Evolutionary conservation across 2,329 filamentous ascomycete genomes (phyloP), one percentile per base, ranked within the genome.

Genomic region (Xylariaceae sp.): DNA sequence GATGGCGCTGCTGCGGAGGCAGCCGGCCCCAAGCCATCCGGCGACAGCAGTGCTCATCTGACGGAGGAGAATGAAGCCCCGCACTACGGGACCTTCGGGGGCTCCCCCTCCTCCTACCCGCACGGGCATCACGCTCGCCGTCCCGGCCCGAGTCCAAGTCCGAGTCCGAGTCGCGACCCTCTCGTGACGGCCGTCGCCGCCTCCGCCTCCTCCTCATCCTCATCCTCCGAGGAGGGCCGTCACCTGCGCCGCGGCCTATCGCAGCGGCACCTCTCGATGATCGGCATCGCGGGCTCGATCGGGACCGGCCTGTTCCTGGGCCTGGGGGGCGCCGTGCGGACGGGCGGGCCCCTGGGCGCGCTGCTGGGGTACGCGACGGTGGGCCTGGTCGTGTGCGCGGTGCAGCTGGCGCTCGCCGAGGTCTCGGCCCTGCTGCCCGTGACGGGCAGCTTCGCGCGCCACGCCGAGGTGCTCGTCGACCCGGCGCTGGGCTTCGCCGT

Each of bases 301-400:
- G 73, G 74, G 43, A 75, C 74, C 30, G 73, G 74, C 35, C 64
- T 77, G 19, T 77, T 78, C 51, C 69, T 77, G 23, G 71, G 73
- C 13, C 68, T 75, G 21, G 73, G 74, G 43, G 53, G 59, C 37
- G 70, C 72, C 13, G 65, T 78, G 16, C 58, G 62, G 42, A 66
- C 55, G 15, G 73, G 66, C 46, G 68, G 67, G 1, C 67, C 67
- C 1, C 53, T 66, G 1, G 65, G 65, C 31, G 62, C 66, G 0
- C 50, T 72, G 25, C 57, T 72, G 9, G 68, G 65, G 8, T 78
- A 77, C 47, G 57, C 63, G n/a, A 69, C 71, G 31, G 61, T 77
- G 38, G 74, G 74, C 21, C 47, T 68, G 26, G 67, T 77, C 47
- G 67, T 77, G 32, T 70, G 72, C 42, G 64, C 71, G 34, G 73